Evolutionary conservation across 2,329 filamentous ascomycete species (phyloP).

Genomic region (Akanthomyces dipterigenus): DNA sequence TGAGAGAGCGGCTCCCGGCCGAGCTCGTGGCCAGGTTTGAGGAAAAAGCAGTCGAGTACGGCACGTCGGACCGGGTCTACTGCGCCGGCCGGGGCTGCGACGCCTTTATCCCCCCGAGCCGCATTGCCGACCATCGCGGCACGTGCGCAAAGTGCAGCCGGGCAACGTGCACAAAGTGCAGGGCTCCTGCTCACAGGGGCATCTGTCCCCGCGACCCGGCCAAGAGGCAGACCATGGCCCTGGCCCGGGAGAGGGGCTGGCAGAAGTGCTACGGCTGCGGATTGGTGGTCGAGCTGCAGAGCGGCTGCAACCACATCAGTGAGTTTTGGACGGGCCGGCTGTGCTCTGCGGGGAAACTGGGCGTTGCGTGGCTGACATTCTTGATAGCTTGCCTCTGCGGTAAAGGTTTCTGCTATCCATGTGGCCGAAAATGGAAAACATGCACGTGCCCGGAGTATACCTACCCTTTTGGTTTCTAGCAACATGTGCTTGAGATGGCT

Average conservation of each 20-base stretch:
- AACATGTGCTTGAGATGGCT: no score
- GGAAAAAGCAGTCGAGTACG: slow-evolving; percentile 41
- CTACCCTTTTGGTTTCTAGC: no score
- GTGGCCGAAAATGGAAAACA: background rate
- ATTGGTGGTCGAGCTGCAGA: background rate
- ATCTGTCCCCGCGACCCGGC: background rate
- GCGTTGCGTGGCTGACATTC: background rate
- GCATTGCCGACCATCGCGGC: slow-evolving; percentile 18
- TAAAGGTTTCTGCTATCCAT: background rate
- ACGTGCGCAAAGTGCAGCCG: background rate
- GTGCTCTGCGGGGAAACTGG: background rate
- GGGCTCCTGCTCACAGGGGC: background rate
- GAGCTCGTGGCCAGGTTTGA: slow-evolving; percentile 30
- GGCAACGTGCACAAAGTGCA: background rate
- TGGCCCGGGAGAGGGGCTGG: background rate
- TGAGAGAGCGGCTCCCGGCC: slow-evolving; percentile 28
- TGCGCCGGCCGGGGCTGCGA: slow-evolving; percentile 40
- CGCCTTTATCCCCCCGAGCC: slow-evolving; percentile 34
- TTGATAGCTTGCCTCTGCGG: background rate
- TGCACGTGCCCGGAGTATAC: no score
- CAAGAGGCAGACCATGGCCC: background rate
- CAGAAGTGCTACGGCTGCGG: background rate
- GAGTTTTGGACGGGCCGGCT: background rate
- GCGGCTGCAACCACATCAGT: background rate
- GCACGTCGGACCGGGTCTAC: slow-evolving; percentile 42